These are phyloP conservation scores for Pseudogymnoascus sp. DNA, from an alignment of 2,329 filamentous ascomycete species.

Conservation along the genomic window DNA sequence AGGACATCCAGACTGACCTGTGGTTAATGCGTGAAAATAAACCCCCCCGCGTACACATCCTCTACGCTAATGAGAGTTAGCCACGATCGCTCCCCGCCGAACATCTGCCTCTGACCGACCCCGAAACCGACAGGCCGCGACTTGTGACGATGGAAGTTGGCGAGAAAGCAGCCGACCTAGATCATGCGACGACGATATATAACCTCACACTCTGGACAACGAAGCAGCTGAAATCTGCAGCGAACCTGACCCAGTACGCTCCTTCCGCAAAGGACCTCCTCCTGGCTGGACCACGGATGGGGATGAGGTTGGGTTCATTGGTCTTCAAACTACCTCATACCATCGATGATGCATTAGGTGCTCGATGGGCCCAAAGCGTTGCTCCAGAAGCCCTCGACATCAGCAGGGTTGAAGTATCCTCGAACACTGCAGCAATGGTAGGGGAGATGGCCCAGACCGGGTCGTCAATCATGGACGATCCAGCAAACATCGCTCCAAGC, in stretches of 20 bases:
- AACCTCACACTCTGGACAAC: constrained; percentile 1
- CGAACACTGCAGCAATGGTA: constrained; percentile 28
- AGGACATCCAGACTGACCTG: neutral
- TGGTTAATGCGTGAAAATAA: neutral
- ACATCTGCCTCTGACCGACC: neutral
- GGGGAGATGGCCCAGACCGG: constrained; percentile 26
- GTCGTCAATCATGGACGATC: constrained; percentile 27
- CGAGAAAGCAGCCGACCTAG: neutral
- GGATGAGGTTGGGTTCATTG: constrained; percentile 59
- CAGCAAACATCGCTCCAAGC: constrained; percentile 34
- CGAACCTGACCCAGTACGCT: constrained; percentile 50
- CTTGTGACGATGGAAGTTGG: neutral
- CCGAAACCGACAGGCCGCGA: neutral
- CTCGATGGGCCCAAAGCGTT: constrained; percentile 47
- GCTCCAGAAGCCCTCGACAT: constrained; percentile 46
- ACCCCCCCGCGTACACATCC: neutral
- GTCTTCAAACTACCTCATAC: constrained; percentile 52
- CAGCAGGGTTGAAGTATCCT: constrained; percentile 20
- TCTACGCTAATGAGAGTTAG: neutral
- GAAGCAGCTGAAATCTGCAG: constrained; percentile 8
- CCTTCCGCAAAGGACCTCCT: constrained; percentile 62
- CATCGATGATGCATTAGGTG: constrained; percentile 43
- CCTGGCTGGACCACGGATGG: constrained; percentile 60
- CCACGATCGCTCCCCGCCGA: neutral
- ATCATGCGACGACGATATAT: neutral